Evolutionary conservation across 805 yeast genomes (phyloP).

Genomic region (Zygotorulaspora florentina): DNA sequence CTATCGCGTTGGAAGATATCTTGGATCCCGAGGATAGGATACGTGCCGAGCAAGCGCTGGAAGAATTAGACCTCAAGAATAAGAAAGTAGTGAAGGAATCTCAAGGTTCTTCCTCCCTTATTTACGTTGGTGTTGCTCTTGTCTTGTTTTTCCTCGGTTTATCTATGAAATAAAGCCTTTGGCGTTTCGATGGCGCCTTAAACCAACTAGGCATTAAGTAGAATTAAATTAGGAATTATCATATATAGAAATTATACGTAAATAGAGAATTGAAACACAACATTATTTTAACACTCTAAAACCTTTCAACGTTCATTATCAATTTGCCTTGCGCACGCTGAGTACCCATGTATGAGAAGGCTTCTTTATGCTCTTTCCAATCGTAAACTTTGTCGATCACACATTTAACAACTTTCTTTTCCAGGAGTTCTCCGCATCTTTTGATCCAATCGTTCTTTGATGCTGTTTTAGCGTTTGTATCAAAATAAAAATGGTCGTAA

Average conservation of each 20-base stretch:
- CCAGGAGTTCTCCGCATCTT: conserved; percentile 44
- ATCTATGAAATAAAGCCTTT: conserved; percentile 28
- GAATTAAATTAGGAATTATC: conserved; percentile 7
- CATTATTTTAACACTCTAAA: conserved; percentile 21
- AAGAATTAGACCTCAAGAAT: conserved; percentile 11
- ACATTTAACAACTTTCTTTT: conserved; percentile 43
- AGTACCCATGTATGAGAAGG: conserved; percentile 47
- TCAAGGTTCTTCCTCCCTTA: conserved; percentile 14
- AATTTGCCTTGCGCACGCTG: conserved; percentile 67
- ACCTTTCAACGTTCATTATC: conserved; percentile 45
- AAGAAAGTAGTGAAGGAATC: conserved; percentile 10
- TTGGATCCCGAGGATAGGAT: conserved; percentile 70
- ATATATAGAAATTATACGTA: conserved; percentile 12
- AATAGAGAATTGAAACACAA: conserved; percentile 1
- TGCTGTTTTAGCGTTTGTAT: conserved; percentile 29
- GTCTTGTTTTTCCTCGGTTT: conserved; percentile 32
- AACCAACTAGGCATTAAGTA: background rate
- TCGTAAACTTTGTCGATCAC: conserved; percentile 53
- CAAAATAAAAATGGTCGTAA: conserved; percentile 37
- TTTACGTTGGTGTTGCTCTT: conserved; percentile 36
- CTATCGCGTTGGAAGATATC: conserved; percentile 38
- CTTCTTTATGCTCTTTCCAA: conserved; percentile 53
- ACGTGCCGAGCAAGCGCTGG: conserved; percentile 39
- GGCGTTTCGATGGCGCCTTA: too few relatives aligned
- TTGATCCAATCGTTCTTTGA: conserved; percentile 38